Evolutionary conservation across 2,329 filamentous ascomycete species (phyloP).

Genomic region (Verticillium isaacii): DNA sequence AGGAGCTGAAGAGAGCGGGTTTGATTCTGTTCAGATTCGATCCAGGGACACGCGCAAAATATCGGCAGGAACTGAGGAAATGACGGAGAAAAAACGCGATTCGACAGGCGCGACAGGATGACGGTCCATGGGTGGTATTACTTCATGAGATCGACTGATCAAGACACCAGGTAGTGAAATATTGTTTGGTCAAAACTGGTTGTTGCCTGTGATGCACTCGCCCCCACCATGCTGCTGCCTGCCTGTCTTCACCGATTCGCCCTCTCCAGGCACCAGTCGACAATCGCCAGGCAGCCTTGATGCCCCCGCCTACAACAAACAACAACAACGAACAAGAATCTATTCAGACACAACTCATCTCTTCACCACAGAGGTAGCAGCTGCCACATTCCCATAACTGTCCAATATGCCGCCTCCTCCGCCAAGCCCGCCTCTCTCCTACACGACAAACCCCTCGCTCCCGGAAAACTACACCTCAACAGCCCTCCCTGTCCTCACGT

Average conservation of each 20-base stretch:
- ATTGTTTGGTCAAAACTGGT: not conserved
- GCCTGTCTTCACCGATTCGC: not conserved
- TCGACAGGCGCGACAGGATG: not conserved
- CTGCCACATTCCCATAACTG: no score
- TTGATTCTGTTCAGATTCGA: constrained; percentile 5
- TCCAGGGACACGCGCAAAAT: not conserved
- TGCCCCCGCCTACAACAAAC: not conserved
- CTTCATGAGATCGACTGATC: no score
- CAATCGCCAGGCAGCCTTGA: not conserved
- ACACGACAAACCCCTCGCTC: constrained; percentile 5
- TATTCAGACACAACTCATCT: no score
- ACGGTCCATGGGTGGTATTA: not conserved
- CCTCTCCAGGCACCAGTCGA: not conserved
- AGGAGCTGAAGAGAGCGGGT: not conserved
- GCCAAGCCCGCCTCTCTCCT: constrained; percentile 8
- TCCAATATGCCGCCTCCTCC: constrained; percentile 7
- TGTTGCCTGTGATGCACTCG: not conserved
- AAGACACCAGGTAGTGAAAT: not conserved
- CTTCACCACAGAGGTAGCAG: no score
- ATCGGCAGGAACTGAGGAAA: not conserved
- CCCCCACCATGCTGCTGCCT: not conserved
- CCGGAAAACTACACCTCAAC: constrained; percentile 4
- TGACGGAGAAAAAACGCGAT: not conserved
- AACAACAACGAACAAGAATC: no score
- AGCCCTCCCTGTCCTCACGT: not conserved